Percentiles rank a stretch among this genome's conserved stretches.
Evolutionary conservation across 2,329 filamentous ascomycete genomes (phyloP).

Genomic region (Diplodia corticola): DNA sequence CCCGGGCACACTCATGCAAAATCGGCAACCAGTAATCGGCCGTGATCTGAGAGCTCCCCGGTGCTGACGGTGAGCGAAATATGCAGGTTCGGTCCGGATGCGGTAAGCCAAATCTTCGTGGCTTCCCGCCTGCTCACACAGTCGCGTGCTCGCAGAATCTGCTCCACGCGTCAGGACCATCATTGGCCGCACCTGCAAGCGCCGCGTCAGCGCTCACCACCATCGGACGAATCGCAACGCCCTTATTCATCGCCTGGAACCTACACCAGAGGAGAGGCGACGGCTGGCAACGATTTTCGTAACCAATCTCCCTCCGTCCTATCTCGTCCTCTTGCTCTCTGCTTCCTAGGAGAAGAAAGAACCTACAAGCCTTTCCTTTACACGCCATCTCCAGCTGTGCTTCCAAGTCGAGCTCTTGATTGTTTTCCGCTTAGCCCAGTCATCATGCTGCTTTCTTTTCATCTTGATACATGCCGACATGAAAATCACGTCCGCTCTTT

Average conservation of each 20-base stretch:
- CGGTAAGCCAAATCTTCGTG: not conserved
- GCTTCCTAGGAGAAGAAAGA: no score
- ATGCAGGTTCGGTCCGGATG: not conserved
- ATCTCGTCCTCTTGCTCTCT: no score
- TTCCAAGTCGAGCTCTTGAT: no score
- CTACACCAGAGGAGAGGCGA: not conserved
- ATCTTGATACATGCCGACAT: no score
- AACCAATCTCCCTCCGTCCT: no score
- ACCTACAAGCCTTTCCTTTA: no score
- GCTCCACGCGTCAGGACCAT: slow-evolving; percentile 3
- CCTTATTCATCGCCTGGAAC: not conserved
- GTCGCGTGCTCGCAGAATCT: not conserved
- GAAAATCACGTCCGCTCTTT: no score
- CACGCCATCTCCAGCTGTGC: no score
- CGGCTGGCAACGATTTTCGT: no score
- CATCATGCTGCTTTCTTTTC: no score
- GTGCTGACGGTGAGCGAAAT: not conserved
- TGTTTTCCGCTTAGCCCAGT: no score
- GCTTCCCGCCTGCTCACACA: not conserved
- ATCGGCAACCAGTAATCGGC: slow-evolving; percentile 6
- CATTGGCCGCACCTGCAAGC: not conserved
- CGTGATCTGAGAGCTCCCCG: not conserved
- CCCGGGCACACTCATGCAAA: not conserved
- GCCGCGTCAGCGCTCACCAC: not conserved
- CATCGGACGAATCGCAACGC: not conserved